Conservation (phyloP, 139 green algal species). For the Micractinium conductrix region DNA sequence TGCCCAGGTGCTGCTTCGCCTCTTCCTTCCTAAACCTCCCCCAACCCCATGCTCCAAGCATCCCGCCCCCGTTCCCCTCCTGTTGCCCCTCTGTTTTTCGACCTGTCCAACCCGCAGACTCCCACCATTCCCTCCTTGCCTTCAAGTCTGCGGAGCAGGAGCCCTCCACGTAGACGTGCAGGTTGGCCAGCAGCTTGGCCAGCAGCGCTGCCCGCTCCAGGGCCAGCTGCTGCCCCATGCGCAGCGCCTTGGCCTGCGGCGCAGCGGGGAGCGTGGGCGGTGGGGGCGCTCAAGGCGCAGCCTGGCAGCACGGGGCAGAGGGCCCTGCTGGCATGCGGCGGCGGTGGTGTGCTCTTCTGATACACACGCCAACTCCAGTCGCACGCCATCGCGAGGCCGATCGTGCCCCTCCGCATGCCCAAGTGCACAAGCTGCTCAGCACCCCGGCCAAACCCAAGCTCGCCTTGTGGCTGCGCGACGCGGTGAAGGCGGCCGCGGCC, state of each 20-base stretch:
- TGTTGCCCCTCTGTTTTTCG: too few relatives aligned
- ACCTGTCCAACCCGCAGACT: not conserved
- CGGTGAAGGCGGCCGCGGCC: constrained; percentile 2
- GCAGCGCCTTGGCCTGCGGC: constrained; percentile 1
- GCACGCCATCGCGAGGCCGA: too few relatives aligned
- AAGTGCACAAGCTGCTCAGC: too few relatives aligned
- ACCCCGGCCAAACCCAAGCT: too few relatives aligned
- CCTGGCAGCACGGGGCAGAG: not conserved
- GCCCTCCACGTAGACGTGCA: constrained; percentile 39
- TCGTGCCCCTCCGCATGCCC: too few relatives aligned
- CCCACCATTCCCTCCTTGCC: not conserved
- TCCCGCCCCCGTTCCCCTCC: too few relatives aligned
- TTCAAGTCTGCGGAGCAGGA: constrained; percentile 19
- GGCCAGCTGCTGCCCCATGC: constrained; percentile 32
- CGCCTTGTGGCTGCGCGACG: not conserved
- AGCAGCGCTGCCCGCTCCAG: constrained; percentile 49
- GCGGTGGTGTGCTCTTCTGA: too few relatives aligned
- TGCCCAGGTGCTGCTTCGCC: not conserved
- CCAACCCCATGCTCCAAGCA: too few relatives aligned
- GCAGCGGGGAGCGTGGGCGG: too few relatives aligned
- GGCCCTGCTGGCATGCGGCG: too few relatives aligned
- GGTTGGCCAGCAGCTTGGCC: constrained; percentile 53
- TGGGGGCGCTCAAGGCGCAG: not conserved
- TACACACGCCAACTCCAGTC: too few relatives aligned
- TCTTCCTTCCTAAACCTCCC: not conserved